These are phyloP conservation scores for Schoenoplectus tabernaemontani DNA, from an alignment of 202 grass and related monocot species.

Conservation along the genomic window DNA sequence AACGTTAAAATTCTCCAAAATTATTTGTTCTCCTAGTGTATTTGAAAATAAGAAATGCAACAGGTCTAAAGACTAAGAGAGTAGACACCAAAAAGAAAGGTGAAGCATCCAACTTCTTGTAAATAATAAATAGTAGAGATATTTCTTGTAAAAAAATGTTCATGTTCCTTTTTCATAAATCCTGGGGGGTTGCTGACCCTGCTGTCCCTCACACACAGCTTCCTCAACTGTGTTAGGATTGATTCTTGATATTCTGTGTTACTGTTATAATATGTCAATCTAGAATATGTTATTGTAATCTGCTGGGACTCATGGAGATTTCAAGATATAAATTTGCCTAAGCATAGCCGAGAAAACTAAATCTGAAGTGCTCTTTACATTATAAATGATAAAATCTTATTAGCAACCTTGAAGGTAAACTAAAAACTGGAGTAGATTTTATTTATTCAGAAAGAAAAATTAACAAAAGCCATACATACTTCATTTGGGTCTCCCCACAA, in stretches of 20 bases:
- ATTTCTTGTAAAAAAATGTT: background rate
- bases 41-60: background rate
- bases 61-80: background rate
- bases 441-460: background rate
- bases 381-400: background rate
- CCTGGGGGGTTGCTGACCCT: background rate
- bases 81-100: background rate
- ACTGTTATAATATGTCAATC: background rate
- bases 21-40: background rate
- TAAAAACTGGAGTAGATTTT: background rate
- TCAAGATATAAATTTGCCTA: background rate
- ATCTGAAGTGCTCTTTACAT: background rate
- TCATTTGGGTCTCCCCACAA: constrained; percentile 28
- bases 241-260: background rate
- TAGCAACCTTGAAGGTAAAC: background rate
- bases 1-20: background rate
- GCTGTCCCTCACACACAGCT: background rate
- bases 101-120: background rate
- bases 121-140: background rate
- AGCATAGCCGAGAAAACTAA: background rate
- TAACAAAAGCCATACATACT: background rate
- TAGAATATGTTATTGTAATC: background rate
- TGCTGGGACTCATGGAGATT: background rate
- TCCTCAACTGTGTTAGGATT: background rate
- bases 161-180: background rate